phyloP scores from a whole-genome alignment of 2,329 filamentous ascomycete genomes.

The Diaporthe sp. region DNA sequence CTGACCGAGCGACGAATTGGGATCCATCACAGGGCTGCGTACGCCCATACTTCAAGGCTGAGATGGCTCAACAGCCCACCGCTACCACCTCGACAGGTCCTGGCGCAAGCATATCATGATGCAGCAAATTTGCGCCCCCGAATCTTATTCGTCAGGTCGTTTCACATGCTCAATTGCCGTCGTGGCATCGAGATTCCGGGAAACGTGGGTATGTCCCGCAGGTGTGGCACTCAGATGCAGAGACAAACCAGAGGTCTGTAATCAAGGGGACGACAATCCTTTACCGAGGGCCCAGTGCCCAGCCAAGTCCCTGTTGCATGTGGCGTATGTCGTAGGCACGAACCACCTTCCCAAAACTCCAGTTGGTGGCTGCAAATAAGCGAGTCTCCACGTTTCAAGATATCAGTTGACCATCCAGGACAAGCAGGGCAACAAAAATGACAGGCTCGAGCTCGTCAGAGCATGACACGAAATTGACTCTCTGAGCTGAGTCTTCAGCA shows the following conservation, averaged over 20 bases:
- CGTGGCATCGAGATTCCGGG: slow-evolving; percentile 27
- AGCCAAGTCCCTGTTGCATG: slow-evolving; percentile 19
- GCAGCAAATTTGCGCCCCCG: slow-evolving; percentile 1
- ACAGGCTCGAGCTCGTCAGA: slow-evolving; percentile 32
- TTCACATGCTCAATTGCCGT: slow-evolving; percentile 33
- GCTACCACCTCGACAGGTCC: neutral
- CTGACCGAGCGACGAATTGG: slow-evolving; percentile 40
- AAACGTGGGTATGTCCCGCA: slow-evolving; percentile 35
- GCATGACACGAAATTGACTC: slow-evolving; percentile 26
- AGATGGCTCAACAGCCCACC: slow-evolving; percentile 10
- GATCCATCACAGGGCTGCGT: neutral
- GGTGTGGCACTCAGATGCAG: slow-evolving; percentile 15
- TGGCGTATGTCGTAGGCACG: slow-evolving; percentile 17
- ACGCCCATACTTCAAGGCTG: slow-evolving; percentile 1
- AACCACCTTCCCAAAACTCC: slow-evolving; percentile 38
- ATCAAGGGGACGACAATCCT: slow-evolving; percentile 30
- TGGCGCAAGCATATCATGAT: slow-evolving; percentile 2
- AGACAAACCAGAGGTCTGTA: slow-evolving; percentile 19
- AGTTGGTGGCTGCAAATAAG: slow-evolving; percentile 30
- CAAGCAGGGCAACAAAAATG: slow-evolving; percentile 25
- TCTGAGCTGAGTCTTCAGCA: slow-evolving; percentile 35
- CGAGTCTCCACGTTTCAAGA: slow-evolving; percentile 39
- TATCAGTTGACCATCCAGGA: slow-evolving; percentile 23
- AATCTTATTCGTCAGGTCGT: slow-evolving; percentile 17
- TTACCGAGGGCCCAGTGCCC: slow-evolving; percentile 28